A percentile compares a stretch with the other conserved stretches of the same genome.
phyloP scores from a whole-genome alignment of 805 yeast genomes.

The Priceomyces medius region DNA sequence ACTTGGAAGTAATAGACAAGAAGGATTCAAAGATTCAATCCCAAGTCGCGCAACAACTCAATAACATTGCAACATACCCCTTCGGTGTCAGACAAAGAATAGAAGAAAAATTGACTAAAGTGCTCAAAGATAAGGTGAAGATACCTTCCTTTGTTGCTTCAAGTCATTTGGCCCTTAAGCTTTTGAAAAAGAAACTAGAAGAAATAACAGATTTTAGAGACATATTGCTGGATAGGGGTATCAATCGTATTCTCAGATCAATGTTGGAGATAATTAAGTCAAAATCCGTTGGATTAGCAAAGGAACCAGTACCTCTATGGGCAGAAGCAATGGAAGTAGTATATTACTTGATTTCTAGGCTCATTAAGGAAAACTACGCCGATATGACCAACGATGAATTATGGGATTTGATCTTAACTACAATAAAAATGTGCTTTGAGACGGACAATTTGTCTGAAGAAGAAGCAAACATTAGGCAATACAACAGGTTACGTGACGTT shows the following conservation, averaged over 20 bases:
- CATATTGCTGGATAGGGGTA: slow-evolving; percentile 44
- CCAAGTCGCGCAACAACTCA: slow-evolving; percentile 51
- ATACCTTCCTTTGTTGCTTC: slow-evolving; percentile 66
- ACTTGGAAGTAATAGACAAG: slow-evolving; percentile 36
- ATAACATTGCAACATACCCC: slow-evolving; percentile 55
- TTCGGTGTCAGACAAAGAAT: slow-evolving; percentile 60
- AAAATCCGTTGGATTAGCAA: slow-evolving; percentile 37
- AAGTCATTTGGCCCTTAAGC: slow-evolving; percentile 46
- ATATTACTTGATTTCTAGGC: slow-evolving; percentile 28
- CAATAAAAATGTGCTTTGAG: slow-evolving; percentile 42
- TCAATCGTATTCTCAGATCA: slow-evolving; percentile 47
- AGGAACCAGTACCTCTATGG: slow-evolving; percentile 49
- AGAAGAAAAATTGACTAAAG: slow-evolving; percentile 46
- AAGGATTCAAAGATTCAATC: slow-evolving; percentile 40
- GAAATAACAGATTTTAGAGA: slow-evolving; percentile 27
- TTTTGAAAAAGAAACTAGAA: slow-evolving; percentile 40
- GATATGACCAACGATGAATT: slow-evolving; percentile 17
- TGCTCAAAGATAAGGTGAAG: slow-evolving; percentile 32
- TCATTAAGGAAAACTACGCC: slow-evolving; percentile 18
- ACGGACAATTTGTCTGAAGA: slow-evolving; percentile 35
- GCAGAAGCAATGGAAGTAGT: slow-evolving; percentile 46
- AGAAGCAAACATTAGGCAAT: slow-evolving; percentile 45
- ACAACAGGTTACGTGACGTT: slow-evolving; percentile 36
- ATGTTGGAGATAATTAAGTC: slow-evolving; percentile 52
- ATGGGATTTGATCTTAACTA: slow-evolving; percentile 44